phyloP scores from a whole-genome alignment of 2,329 filamentous ascomycete species.

The Aspergillus sp. region DNA sequence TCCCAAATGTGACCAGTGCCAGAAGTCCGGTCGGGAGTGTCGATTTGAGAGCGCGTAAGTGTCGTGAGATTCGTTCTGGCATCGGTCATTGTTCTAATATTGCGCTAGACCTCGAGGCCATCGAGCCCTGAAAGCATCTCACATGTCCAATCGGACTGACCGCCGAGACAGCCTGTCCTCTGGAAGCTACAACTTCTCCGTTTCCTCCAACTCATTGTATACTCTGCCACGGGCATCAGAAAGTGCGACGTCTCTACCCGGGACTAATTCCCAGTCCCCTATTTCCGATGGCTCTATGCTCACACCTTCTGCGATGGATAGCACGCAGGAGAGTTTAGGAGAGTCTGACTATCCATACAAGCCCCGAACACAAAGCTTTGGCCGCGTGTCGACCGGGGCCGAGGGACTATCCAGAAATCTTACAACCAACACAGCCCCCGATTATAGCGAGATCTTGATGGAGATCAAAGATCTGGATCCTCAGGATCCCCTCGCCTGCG shows the following conservation, averaged over 20 bases:
- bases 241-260: slow-evolving; percentile 29
- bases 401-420: slow-evolving; percentile 14
- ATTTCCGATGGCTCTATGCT: slow-evolving; percentile 27
- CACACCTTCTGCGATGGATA: slow-evolving; percentile 26
- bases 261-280: slow-evolving; percentile 30
- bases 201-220: slow-evolving; percentile 26
- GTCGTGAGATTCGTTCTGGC: neutral
- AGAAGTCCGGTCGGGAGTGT: slow-evolving; percentile 84
- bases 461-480: slow-evolving; percentile 28
- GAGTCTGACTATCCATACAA: slow-evolving; percentile 26
- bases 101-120: slow-evolving; percentile 32
- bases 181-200: slow-evolving; percentile 16
- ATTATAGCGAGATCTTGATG: slow-evolving; percentile 30
- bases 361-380: slow-evolving; percentile 17
- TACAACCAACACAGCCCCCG: slow-evolving; percentile 15
- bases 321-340: slow-evolving; percentile 20
- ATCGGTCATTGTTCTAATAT: neutral
- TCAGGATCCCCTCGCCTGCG: slow-evolving; percentile 30
- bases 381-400: slow-evolving; percentile 12
- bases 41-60: slow-evolving; percentile 83
- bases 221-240: slow-evolving; percentile 27
- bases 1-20: slow-evolving; percentile 84
- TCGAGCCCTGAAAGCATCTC: slow-evolving; percentile 24
- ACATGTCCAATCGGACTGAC: slow-evolving; percentile 21
- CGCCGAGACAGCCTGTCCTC: slow-evolving; percentile 19